Base-by-base conservation (phyloP, 768 basidiomycete species). In the Cystofilobasidium ferigula region DNA sequence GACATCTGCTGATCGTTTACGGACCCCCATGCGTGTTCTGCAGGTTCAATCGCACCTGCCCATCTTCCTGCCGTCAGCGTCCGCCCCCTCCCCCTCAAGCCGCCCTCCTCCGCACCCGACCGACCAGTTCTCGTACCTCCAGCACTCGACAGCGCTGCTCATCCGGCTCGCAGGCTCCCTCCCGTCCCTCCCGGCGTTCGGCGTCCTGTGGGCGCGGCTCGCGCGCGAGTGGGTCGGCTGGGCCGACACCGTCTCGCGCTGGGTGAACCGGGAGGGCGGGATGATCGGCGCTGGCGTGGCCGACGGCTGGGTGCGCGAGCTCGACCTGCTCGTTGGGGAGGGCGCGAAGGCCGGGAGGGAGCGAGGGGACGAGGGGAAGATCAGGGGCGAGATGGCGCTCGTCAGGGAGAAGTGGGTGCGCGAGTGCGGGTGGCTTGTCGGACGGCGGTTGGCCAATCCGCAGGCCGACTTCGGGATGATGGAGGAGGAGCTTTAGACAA, bases 31-130 rank as follows among this genome's bases (percentile, higher is more conserved):
- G 36, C 24, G 30, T 53, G 12, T 4, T 35, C 43, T 10, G 3
- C 32, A 67, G 65, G 56, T 67, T 32, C 65, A 61, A 43, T 67
- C 65, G 22, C 65, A 67, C 22, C 51, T 67, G 1, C 65, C 65
- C 22, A 61, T 61, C 58, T 67, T 67, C 59, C 48, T 42, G 9
- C 24, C 63, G 30, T 28, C 56, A 24, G 24, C 58, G 36, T 30
- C 34, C 0, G 26, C 38, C 22, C 13, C 51, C 0, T 20, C 57
- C 63, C 36, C 35, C 5, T 34, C 57, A 24, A 30, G 26, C 18
- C 42, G 43, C 3, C 61, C 42, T 3, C 63, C 57, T 16, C 56
- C 59, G 3, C 65, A 67, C 36, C 65, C 60, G 30, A 61, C 59
- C 7, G 59, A 48, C 14, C 51, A 58, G 18, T 67, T 67, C 58